Conservation (phyloP, 2,329 filamentous ascomycete genomes). For the Sporothrix pseudoabietina region DNA sequence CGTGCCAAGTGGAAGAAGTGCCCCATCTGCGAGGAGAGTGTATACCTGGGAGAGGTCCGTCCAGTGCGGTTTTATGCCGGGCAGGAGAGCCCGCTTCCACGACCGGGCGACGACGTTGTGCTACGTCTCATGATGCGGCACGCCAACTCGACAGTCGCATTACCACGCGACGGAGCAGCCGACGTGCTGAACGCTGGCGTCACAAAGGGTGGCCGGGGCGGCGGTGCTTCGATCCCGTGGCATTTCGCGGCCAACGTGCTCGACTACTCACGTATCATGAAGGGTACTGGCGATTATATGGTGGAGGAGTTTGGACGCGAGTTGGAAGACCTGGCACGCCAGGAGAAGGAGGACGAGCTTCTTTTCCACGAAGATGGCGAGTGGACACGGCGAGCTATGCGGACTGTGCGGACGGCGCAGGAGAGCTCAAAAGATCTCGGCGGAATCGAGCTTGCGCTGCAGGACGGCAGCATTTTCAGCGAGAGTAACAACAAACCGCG, state of each 20-base stretch:
- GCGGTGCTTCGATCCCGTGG: constrained; percentile 68
- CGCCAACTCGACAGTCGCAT: constrained; percentile 78
- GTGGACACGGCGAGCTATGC: constrained; percentile 84
- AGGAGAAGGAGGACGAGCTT: constrained; percentile 86
- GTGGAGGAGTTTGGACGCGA: constrained; percentile 76
- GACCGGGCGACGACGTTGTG: constrained; percentile 86
- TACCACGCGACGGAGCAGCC: constrained; percentile 77
- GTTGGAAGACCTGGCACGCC: constrained; percentile 69
- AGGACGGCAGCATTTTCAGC: constrained; percentile 30
- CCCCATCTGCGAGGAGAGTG: constrained; percentile 88
- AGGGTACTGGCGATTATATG: constrained; percentile 89
- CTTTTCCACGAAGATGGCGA: constrained; percentile 91
- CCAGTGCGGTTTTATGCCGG: constrained; percentile 90
- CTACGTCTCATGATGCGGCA: constrained; percentile 81
- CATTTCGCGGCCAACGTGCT: constrained; percentile 86
- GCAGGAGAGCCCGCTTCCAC: constrained; percentile 78
- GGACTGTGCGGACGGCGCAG: constrained; percentile 71
- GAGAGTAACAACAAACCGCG: not conserved
- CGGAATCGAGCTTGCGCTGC: constrained; percentile 38
- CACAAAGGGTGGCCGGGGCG: not conserved
- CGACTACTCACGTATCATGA: constrained; percentile 95
- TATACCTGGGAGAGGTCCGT: constrained; percentile 88
- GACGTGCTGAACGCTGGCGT: constrained; percentile 66
- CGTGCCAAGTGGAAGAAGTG: constrained; percentile 77
- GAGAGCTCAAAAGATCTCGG: constrained; percentile 64